Percentiles rank a stretch among this genome's conserved stretches.
Conservation (phyloP, 2,329 filamentous ascomycete genomes). For the Trichoderma atroviride region DNA sequence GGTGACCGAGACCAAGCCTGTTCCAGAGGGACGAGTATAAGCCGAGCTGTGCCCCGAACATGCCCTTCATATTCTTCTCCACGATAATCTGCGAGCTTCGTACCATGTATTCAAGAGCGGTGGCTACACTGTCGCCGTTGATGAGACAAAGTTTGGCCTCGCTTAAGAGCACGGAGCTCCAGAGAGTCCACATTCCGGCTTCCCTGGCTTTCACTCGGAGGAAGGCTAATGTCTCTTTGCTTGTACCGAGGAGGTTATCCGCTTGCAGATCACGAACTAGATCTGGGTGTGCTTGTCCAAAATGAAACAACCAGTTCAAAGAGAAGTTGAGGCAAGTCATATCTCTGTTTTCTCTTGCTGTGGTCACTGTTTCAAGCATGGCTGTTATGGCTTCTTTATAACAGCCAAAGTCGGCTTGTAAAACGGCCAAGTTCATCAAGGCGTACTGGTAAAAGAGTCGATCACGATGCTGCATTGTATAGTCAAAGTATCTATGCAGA, state of each 20-base stretch:
- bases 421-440: constrained; percentile 85
- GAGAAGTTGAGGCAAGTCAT: constrained; percentile 92
- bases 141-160: constrained; percentile 80
- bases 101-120: constrained; percentile 75
- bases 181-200: constrained; percentile 79
- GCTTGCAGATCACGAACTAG: constrained; percentile 72
- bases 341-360: constrained; percentile 91
- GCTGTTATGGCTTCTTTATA: constrained; percentile 86
- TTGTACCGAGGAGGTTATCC: constrained; percentile 73
- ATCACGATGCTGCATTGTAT: constrained; percentile 84
- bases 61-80: constrained; percentile 71
- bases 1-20: constrained; percentile 64
- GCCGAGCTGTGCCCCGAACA: constrained; percentile 73
- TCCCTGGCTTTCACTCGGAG: constrained; percentile 86
- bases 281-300: constrained; percentile 80
- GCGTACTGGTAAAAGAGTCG: constrained; percentile 93
- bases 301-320: constrained; percentile 93
- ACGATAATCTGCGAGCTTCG: constrained; percentile 81
- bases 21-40: constrained; percentile 75
- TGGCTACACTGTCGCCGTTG: constrained; percentile 66
- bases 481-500: constrained; percentile 94
- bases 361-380: constrained; percentile 92
- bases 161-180: constrained; percentile 80
- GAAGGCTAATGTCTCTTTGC: constrained; percentile 80
- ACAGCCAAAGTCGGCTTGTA: constrained; percentile 94